Conservation (phyloP, 257 asterid genomes). For the Thymus mandschuricus region DNA sequence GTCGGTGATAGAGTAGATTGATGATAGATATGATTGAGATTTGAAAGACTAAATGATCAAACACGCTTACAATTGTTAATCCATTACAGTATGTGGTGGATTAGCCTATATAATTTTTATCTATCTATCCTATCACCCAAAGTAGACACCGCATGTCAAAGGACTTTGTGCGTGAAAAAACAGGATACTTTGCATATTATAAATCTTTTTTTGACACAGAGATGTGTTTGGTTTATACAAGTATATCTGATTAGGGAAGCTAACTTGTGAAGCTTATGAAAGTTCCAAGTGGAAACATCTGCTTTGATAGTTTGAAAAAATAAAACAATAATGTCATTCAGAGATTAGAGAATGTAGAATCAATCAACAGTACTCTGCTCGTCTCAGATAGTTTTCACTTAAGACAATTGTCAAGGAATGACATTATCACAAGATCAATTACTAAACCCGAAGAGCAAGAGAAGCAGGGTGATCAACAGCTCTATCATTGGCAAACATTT, state of each 20-base stretch:
- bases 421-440: neutral
- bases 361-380: neutral
- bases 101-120: too few species aligned
- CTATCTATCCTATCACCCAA: too few species aligned
- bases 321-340: slow-evolving; percentile 1
- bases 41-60: too few species aligned
- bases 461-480: neutral
- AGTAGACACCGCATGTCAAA: too few species aligned
- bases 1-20: too few species aligned
- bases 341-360: neutral
- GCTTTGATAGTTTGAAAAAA: neutral
- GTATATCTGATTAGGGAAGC: neutral
- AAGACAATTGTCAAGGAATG: neutral
- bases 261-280: slow-evolving; percentile 3
- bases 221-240: slow-evolving; percentile 4
- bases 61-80: too few species aligned
- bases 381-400: neutral
- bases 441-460: slow-evolving; percentile 2
- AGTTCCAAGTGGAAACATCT: neutral
- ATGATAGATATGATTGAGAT: too few species aligned
- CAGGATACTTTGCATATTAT: neutral
- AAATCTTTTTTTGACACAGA: neutral
- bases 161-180: neutral
- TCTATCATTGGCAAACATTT: neutral
- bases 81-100: too few species aligned